These are phyloP conservation scores for Hypoxylon crocopeplum DNA, from an alignment of 495 filamentous ascomycete genomes.

Conservation along the genomic window DNA sequence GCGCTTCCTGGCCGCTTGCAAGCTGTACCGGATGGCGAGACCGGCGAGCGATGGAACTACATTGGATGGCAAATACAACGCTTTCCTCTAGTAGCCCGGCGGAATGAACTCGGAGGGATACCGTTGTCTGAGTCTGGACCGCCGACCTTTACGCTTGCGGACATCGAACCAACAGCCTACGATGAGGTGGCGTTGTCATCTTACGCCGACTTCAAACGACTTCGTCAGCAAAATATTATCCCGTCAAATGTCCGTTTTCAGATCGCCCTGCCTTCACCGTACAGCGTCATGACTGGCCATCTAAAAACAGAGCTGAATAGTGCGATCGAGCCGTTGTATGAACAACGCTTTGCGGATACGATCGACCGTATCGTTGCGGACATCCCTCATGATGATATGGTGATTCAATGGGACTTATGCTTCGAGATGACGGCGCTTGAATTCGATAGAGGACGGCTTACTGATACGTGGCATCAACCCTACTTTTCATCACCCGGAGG, in stretches of 20 bases:
- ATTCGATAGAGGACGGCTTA: constrained; percentile 16
- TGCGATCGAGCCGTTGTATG: constrained; percentile 49
- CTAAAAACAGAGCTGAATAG: constrained; percentile 37
- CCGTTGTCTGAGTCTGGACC: constrained; percentile 5
- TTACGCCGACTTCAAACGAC: constrained; percentile 42
- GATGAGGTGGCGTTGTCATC: constrained; percentile 47
- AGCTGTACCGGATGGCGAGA: constrained; percentile 53
- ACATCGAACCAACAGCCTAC: constrained; percentile 44
- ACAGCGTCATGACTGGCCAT: constrained; percentile 40
- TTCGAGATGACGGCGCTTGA: constrained; percentile 48
- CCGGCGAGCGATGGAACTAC: constrained; percentile 45
- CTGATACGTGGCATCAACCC: constrained; percentile 12
- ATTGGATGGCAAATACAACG: constrained; percentile 42
- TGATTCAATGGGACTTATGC: constrained; percentile 53
- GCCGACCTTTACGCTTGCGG: constrained; percentile 36
- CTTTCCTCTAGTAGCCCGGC: constrained; percentile 37
- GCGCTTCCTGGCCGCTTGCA: constrained; percentile 42
- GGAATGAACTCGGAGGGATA: constrained; percentile 20
- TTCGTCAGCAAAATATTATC: constrained; percentile 41
- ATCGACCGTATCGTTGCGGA: constrained; percentile 43
- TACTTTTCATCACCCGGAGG: constrained; percentile 45
- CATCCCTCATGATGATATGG: constrained; percentile 51
- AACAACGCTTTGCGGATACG: constrained; percentile 41
- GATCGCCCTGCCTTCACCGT: constrained; percentile 46
- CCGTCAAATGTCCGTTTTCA: constrained; percentile 46